A percentile compares a stretch with the other conserved stretches of the same genome.
Conservation (phyloP, 805 yeast species). For the Suhomyces xylopsoci region DNA sequence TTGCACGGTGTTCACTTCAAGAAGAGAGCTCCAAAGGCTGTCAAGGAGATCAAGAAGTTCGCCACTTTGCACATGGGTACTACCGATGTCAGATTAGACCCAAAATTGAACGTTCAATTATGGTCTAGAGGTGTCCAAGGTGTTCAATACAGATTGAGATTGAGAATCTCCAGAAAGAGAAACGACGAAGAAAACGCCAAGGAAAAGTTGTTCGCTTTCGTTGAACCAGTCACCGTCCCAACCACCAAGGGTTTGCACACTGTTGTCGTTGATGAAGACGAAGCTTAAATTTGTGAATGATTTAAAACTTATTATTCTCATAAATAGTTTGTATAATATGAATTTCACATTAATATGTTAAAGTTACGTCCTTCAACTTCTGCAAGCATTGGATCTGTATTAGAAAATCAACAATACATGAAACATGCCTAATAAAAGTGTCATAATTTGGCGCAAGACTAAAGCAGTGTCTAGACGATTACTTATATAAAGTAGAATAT, state of each 20-base stretch:
- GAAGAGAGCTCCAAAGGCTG: conserved; percentile 99
- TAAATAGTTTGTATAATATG: conserved; percentile 13
- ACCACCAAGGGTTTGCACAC: conserved; percentile 97
- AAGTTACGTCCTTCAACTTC: background rate
- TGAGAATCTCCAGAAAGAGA: conserved; percentile 99
- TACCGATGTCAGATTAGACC: conserved; percentile 97
- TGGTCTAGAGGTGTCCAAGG: conserved; percentile 99
- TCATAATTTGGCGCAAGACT: background rate
- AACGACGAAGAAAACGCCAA: conserved; percentile 99
- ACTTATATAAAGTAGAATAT: background rate
- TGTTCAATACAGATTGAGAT: conserved; percentile 96
- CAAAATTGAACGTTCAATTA: conserved; percentile 95
- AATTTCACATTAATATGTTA: conserved; percentile 4
- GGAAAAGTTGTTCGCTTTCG: conserved; percentile 96
- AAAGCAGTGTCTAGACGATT: background rate
- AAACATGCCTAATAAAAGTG: background rate
- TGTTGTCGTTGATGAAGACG: conserved; percentile 86
- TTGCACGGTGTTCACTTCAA: conserved; percentile 98
- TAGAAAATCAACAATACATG: background rate
- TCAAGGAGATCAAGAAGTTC: conserved; percentile 98
- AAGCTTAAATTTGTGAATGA: conserved; percentile 36
- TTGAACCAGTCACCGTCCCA: conserved; percentile 95
- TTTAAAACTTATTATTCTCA: conserved; percentile 6
- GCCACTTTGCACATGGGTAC: conserved; percentile 99
- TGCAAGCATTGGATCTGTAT: background rate